These are phyloP conservation scores for Lipomyces orientalis DNA, from an alignment of 805 yeast genomes.

Conservation along the genomic window DNA sequence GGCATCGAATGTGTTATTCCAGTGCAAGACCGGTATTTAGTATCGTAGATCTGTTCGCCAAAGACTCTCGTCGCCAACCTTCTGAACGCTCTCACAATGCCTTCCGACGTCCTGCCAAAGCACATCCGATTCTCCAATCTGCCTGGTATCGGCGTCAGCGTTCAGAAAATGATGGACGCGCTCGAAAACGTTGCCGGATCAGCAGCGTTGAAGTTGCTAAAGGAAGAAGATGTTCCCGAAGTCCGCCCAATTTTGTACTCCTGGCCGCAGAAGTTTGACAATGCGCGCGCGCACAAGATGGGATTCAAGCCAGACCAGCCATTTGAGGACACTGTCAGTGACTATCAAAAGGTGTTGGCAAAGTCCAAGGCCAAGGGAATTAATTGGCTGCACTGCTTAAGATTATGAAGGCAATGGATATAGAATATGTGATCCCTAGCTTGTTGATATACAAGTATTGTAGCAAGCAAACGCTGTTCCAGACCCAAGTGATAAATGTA, in stretches of 20 bases:
- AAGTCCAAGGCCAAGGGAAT: neutral
- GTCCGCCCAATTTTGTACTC: constrained; percentile 36
- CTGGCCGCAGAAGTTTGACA: constrained; percentile 38
- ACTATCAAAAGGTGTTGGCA: constrained; percentile 3
- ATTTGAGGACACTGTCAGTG: constrained; percentile 23
- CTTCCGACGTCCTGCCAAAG: constrained; percentile 11
- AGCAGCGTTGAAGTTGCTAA: constrained; percentile 26
- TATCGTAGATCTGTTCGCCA: constrained; percentile 38
- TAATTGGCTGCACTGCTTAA: neutral
- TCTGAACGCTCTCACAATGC: constrained; percentile 32
- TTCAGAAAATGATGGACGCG: constrained; percentile 40
- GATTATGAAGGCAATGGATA: too few relatives aligned
- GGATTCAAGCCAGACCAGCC: constrained; percentile 27
- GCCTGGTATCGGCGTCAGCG: constrained; percentile 39
- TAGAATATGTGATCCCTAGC: too few relatives aligned
- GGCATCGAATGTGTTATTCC: constrained; percentile 36
- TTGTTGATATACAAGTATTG: too few relatives aligned
- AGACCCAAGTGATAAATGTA: too few relatives aligned
- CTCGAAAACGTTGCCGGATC: constrained; percentile 36
- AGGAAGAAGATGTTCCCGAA: constrained; percentile 28
- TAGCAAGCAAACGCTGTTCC: too few relatives aligned
- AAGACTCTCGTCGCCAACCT: constrained; percentile 35
- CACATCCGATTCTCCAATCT: constrained; percentile 37
- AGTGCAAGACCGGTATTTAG: constrained; percentile 28
- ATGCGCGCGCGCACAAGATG: constrained; percentile 20